Conservation (phyloP, 2,329 filamentous ascomycete genomes). For the Aureobasidium uvarum region DNA sequence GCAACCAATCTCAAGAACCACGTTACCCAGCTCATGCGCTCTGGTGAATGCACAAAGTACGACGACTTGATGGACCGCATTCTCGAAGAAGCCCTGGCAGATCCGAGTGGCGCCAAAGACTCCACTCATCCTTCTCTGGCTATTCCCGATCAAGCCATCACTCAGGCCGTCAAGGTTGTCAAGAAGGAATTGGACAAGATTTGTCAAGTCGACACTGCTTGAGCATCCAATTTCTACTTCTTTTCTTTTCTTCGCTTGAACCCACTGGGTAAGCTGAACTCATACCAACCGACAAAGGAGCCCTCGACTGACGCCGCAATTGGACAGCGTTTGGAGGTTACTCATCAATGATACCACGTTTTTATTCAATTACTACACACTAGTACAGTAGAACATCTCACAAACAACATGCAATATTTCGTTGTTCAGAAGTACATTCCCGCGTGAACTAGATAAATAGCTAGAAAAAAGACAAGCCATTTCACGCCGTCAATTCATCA, state of each 20-base stretch:
- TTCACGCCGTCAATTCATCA: conserved; percentile 22
- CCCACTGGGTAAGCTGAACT: background rate
- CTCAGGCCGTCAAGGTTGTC: conserved; percentile 53
- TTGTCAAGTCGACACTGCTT: conserved; percentile 18
- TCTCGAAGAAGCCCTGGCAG: conserved; percentile 45
- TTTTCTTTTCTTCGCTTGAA: background rate
- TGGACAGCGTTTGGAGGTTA: conserved; percentile 3
- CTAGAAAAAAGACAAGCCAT: conserved; percentile 23
- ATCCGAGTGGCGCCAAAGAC: background rate
- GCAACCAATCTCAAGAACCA: conserved; percentile 56
- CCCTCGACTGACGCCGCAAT: conserved; percentile 7
- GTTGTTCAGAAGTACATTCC: conserved; percentile 21
- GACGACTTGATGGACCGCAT: conserved; percentile 57
- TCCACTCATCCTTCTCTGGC: conserved; percentile 25
- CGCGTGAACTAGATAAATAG: conserved; percentile 15
- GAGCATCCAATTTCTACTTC: background rate
- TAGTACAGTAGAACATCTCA: background rate
- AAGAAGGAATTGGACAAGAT: conserved; percentile 45
- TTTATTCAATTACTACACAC: too few relatives aligned
- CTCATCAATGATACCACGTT: conserved; percentile 19
- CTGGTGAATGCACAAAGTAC: conserved; percentile 57
- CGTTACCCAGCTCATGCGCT: conserved; percentile 56
- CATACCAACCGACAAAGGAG: background rate
- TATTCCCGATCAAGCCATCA: conserved; percentile 46
- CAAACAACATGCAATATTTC: background rate